Percentiles rank a stretch among this genome's conserved stretches.
Conservation (phyloP, 2,329 filamentous ascomycete genomes). For the Aphanoascus verrucosus region DNA sequence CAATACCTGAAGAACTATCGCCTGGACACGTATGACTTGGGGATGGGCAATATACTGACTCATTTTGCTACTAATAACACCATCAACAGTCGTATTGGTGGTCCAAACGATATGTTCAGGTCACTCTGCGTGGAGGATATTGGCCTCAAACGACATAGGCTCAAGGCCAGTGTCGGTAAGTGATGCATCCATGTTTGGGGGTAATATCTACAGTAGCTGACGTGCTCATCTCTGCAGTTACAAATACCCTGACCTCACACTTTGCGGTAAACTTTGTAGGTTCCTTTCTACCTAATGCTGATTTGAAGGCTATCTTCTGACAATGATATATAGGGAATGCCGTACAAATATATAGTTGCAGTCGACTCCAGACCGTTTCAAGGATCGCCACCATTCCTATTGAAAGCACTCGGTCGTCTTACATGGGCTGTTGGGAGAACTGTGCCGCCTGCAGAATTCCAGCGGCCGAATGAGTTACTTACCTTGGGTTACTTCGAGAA, state of each 20-base stretch:
- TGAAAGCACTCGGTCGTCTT: conserved; percentile 39
- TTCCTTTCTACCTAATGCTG: neutral
- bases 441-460: conserved; percentile 22
- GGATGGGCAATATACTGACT: conserved; percentile 37
- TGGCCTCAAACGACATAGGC: conserved; percentile 36
- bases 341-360: conserved; percentile 49
- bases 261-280: conserved; percentile 42
- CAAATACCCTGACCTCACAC: conserved; percentile 34
- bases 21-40: conserved; percentile 27
- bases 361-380: conserved; percentile 37
- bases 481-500: conserved; percentile 46
- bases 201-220: neutral
- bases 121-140: conserved; percentile 38
- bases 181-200: neutral
- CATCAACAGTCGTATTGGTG: conserved; percentile 43
- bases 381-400: conserved; percentile 35
- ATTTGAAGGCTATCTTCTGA: neutral
- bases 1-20: conserved; percentile 23
- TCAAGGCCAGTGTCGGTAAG: conserved; percentile 28
- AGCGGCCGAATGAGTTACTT: conserved; percentile 47
- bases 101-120: conserved; percentile 52
- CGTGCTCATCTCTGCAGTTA: conserved; percentile 20
- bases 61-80: conserved; percentile 48
- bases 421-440: conserved; percentile 43
- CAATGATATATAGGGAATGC: conserved; percentile 38